Conservation (phyloP, 306 rosid genomes). For the Quercus agrifolia region DNA sequence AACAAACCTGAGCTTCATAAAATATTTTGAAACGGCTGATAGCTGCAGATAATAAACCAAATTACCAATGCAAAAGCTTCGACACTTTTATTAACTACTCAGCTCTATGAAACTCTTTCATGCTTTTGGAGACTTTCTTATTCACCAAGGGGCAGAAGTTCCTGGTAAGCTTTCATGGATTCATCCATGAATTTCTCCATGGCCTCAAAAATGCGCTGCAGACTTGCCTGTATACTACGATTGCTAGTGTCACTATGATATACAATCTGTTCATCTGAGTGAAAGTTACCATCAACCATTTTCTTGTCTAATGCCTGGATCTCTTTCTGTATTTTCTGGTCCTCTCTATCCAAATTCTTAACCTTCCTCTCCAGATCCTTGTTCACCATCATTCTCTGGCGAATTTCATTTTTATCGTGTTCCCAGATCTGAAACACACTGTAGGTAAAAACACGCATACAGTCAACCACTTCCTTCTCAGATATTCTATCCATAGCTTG, state of each 20-base stretch:
- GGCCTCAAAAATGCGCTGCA: slow-evolving; percentile 89
- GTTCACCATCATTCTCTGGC: slow-evolving; percentile 57
- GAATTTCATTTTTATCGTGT: slow-evolving; percentile 72
- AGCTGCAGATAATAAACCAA: slow-evolving; percentile 12
- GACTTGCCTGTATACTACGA: slow-evolving; percentile 68
- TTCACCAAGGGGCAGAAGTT: slow-evolving; percentile 66
- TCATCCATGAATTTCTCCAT: slow-evolving; percentile 83
- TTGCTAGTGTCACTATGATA: slow-evolving; percentile 76
- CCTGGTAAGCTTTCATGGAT: slow-evolving; percentile 74
- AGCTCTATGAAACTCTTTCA: slow-evolving; percentile 37
- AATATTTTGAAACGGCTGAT: slow-evolving; percentile 1
- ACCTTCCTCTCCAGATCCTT: slow-evolving; percentile 81
- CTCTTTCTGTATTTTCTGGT: slow-evolving; percentile 84
- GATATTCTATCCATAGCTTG: slow-evolving; percentile 87
- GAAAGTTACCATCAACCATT: slow-evolving; percentile 48
- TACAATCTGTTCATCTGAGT: slow-evolving; percentile 55
- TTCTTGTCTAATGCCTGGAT: slow-evolving; percentile 82
- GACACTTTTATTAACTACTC: not conserved
- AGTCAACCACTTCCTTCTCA: slow-evolving; percentile 83
- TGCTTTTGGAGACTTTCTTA: slow-evolving; percentile 50
- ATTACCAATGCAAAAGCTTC: slow-evolving; percentile 10
- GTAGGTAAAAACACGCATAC: slow-evolving; percentile 72
- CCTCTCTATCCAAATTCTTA: slow-evolving; percentile 70
- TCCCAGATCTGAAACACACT: slow-evolving; percentile 87
- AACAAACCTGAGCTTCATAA: slow-evolving; percentile 9